Conservation (phyloP, 2,329 filamentous ascomycete species). For the Pezizomycotina sp. region DNA sequence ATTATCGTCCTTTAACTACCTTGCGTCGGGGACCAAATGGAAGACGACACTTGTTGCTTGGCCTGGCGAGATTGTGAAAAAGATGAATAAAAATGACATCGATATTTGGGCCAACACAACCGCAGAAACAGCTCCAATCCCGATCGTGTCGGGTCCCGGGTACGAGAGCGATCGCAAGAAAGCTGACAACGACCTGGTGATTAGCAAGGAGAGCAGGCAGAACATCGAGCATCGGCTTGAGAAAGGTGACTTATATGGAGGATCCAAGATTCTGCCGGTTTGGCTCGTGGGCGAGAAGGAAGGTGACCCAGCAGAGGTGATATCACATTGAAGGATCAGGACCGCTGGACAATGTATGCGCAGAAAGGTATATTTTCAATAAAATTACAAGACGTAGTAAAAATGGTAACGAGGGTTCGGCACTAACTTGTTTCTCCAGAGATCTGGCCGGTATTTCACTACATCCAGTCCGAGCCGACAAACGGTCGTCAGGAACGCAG, state of each 20-base stretch:
- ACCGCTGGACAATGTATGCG: slow-evolving; percentile 74
- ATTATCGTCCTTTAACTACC: slow-evolving; percentile 76
- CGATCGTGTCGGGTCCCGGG: slow-evolving; percentile 7
- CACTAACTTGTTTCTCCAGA: slow-evolving; percentile 33
- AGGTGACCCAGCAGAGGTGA: slow-evolving; percentile 43
- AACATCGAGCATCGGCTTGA: slow-evolving; percentile 62
- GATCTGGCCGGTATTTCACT: slow-evolving; percentile 84
- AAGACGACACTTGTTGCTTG: slow-evolving; percentile 85
- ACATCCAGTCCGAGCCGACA: slow-evolving; percentile 76
- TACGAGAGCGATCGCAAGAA: slow-evolving; percentile 13
- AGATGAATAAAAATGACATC: slow-evolving; percentile 3
- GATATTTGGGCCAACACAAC: slow-evolving; percentile 7
- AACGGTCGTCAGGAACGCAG: slow-evolving; percentile 67
- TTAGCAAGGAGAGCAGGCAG: slow-evolving; percentile 52
- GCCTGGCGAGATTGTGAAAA: slow-evolving; percentile 60
- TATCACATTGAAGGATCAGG: slow-evolving; percentile 62
- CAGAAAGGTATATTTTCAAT: slow-evolving; percentile 40
- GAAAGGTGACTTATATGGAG: slow-evolving; percentile 32
- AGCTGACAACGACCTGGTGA: slow-evolving; percentile 46
- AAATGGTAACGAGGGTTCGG: slow-evolving; percentile 4
- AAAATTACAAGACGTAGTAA: not conserved
- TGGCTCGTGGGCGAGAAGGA: slow-evolving; percentile 73
- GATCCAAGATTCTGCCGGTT: slow-evolving; percentile 67
- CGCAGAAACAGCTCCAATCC: slow-evolving; percentile 15
- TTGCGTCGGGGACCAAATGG: slow-evolving; percentile 77